A percentile compares a stretch with the other conserved stretches of the same genome.
Conservation (phyloP, 2,329 filamentous ascomycete species). For the Chaetomiaceae sp. region DNA sequence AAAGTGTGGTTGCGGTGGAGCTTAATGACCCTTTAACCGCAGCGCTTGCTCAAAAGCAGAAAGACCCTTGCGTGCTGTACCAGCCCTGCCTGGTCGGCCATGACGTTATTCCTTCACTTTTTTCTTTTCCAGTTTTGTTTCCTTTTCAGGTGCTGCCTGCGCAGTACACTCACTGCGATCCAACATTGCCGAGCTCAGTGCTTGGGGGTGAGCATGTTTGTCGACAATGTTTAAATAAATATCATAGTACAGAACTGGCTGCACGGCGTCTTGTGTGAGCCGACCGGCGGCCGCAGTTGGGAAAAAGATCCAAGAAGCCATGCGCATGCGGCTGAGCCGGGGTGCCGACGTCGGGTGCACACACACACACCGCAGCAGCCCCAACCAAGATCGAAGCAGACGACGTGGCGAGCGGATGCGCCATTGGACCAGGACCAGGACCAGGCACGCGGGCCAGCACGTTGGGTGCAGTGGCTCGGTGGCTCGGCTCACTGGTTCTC, state of each 20-base stretch:
- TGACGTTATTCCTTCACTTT: slow-evolving; percentile 8
- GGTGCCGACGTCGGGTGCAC: too few relatives aligned
- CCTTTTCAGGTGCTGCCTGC: background rate
- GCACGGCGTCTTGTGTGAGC: too few relatives aligned
- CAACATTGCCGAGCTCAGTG: too few relatives aligned
- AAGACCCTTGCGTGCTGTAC: background rate
- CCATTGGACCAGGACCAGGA: background rate
- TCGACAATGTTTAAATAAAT: too few relatives aligned
- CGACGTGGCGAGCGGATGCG: too few relatives aligned
- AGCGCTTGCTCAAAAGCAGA: slow-evolving; percentile 3
- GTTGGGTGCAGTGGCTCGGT: background rate
- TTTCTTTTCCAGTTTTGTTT: background rate
- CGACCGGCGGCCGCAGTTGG: too few relatives aligned
- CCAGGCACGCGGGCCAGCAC: background rate
- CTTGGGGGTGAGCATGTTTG: too few relatives aligned
- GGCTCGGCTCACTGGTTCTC: too few relatives aligned
- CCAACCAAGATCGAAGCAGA: background rate
- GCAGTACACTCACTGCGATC: too few relatives aligned
- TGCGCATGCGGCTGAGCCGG: too few relatives aligned
- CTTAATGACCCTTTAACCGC: background rate
- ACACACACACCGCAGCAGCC: background rate
- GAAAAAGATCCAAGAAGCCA: too few relatives aligned
- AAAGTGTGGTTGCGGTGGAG: background rate
- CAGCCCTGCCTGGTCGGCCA: background rate
- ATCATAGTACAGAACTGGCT: too few relatives aligned